Evolutionary conservation across 148 eudicot genomes (phyloP), one percentile per base, ranked within the genome.

Genomic region (Amaranthus palmeri): DNA sequence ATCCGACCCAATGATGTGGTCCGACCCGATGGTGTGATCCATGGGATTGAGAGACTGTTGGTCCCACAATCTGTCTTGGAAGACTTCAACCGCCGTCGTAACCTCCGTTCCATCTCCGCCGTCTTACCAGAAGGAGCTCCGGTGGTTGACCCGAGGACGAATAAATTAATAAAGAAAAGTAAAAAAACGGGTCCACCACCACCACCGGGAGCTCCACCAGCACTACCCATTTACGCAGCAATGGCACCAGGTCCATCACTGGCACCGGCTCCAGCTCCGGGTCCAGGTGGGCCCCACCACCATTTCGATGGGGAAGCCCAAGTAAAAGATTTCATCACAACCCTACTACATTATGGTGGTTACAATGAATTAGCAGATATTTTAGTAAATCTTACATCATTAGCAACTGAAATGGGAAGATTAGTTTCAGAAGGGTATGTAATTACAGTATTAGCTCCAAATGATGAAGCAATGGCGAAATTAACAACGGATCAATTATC

Each of bases 221-320:
- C 77, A 9, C 83, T 90, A 0, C 87, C 98, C 12, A 77, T 93
- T 40, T 90, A 55, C 76, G 90, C 84, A 6, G 96, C 96, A 2
- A 58, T 93, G 82, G 95, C 98, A 1, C 96, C 96, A 0, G 98
- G 96, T 0, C 98, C 96, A 2, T 77, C 92, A 0, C 79, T 87
- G 0, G 97, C 98, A 5, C 97, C 98, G 43, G 98, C 98, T 3
- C 97, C 97, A 2, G 98, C 98, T 0, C 98, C 98, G 0, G 97
- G 97, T 2, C 98, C 98, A 3, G 96, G 96, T 1, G 96, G 98
- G 0, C 83, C 87, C 0, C 98, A 80, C 74, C 85, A 77, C 15
- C 95, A 93, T 69, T 93, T 90, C 82, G 84, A 93, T 78, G 98
- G 98, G 14, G 89, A 79, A 41, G 70, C 81, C 14, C 93, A 87